These are phyloP conservation scores for Globisporangium abappressorium DNA, from an alignment of 352 stramenopile genomes.

Conservation along the genomic window DNA sequence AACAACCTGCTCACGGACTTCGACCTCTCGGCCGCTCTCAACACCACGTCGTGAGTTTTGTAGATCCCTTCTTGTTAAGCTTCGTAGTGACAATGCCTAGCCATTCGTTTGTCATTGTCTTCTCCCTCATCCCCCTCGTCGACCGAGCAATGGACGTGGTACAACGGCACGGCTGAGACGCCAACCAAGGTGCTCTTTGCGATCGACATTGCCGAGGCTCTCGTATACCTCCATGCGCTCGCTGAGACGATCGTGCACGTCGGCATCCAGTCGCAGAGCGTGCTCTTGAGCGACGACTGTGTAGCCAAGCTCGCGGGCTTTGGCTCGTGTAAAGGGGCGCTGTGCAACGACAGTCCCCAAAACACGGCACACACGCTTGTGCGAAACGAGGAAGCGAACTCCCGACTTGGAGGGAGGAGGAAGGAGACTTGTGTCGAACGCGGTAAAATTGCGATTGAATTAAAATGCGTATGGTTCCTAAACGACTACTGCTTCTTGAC, in stretches of 20 bases:
- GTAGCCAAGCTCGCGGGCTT: conserved; percentile 19
- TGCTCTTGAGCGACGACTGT: conserved; percentile 18
- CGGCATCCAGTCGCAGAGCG: conserved; percentile 14
- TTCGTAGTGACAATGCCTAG: not conserved
- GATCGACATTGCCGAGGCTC: conserved; percentile 32
- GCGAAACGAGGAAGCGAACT: too few species aligned
- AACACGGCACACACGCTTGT: too few species aligned
- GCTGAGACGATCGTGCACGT: conserved; percentile 14
- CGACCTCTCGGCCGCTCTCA: conserved; percentile 6
- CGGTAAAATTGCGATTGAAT: too few species aligned
- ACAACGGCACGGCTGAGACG: conserved; percentile 1
- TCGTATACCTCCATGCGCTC: conserved; percentile 40
- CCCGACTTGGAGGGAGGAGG: too few species aligned
- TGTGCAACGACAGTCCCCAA: too few species aligned
- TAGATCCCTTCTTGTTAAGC: not conserved
- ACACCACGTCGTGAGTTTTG: not conserved
- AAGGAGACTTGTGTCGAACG: too few species aligned
- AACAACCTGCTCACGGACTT: conserved; percentile 16
- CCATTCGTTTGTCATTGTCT: not conserved
- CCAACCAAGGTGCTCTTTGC: conserved; percentile 2
- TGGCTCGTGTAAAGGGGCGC: not conserved
- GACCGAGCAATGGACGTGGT: conserved; percentile 1
- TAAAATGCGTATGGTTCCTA: too few species aligned
- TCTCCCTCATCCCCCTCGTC: conserved; percentile 12
- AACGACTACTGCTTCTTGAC: too few species aligned